These are phyloP conservation scores for Hyaloscypha finlandica DNA, from an alignment of 495 filamentous ascomycete species.

Conservation along the genomic window DNA sequence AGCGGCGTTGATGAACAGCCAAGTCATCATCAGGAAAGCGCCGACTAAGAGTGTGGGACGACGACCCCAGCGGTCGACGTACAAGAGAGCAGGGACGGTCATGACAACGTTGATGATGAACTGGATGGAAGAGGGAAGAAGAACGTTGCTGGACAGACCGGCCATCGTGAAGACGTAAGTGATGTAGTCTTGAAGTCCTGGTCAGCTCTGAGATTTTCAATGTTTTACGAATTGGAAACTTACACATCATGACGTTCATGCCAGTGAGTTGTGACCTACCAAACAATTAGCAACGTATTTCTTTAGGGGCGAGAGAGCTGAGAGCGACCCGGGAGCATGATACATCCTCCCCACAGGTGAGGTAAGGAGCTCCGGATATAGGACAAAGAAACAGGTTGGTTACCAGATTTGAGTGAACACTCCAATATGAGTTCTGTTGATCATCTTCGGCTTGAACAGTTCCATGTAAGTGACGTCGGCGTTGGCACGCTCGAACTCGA, in stretches of 20 bases:
- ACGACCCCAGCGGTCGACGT: slow-evolving; percentile 61
- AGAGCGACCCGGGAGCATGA: too few species aligned
- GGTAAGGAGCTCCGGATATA: too few species aligned
- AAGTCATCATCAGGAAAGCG: slow-evolving; percentile 66
- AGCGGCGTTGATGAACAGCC: slow-evolving; percentile 69
- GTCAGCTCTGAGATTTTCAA: background rate
- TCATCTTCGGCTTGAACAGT: slow-evolving; percentile 68
- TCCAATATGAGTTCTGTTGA: slow-evolving; percentile 74
- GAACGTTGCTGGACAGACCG: slow-evolving; percentile 58
- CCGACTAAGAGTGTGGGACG: slow-evolving; percentile 65
- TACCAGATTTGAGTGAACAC: slow-evolving; percentile 80
- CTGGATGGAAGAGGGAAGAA: slow-evolving; percentile 71
- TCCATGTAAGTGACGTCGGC: slow-evolving; percentile 68
- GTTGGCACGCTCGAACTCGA: slow-evolving; percentile 66
- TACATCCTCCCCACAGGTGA: too few species aligned
- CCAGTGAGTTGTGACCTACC: slow-evolving; percentile 67
- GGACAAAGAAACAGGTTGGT: too few species aligned
- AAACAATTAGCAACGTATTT: too few species aligned
- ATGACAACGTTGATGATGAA: slow-evolving; percentile 70
- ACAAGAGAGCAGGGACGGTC: slow-evolving; percentile 56
- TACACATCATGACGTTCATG: slow-evolving; percentile 85
- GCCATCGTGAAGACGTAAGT: slow-evolving; percentile 75
- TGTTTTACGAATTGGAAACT: slow-evolving; percentile 17
- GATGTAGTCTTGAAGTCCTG: slow-evolving; percentile 38
- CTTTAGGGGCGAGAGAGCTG: too few species aligned